Base-by-base conservation (phyloP, 352 stramenopile genomes). In the Globisporangium viniferum region DNA sequence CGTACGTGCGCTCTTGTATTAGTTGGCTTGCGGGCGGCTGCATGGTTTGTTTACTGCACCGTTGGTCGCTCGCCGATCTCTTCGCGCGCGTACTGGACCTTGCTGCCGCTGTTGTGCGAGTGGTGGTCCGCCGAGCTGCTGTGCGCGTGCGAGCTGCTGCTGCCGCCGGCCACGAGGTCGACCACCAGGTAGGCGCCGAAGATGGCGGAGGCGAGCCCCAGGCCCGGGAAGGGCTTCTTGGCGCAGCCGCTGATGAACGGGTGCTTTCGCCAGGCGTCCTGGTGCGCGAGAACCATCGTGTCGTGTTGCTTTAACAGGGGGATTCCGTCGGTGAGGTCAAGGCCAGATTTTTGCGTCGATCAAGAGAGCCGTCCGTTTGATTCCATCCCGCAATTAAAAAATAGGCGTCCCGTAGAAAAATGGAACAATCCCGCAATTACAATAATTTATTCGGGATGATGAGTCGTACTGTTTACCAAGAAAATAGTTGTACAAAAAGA, bases 221-320 rank as follows among this genome's bases (percentile, higher is more conserved):
- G 68, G 15, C 88, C 88, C 29, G 88, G 89, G 69, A 95, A 89
- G 22, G 88, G 88, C 80, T 95, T 95, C 84, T 93, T 95, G 70
- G 71, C 80, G 76, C 86, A 94, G 68, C 79, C 78, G 49, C 71
- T 64, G 74, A 95, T 89, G 81, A 95, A 95, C 33, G 88, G 88
- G 76, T 95, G 88, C 84, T 90, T 94, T 68, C 88, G 77, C 88
- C 88, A 95, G 62, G 88, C 88, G 84, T 95, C 88, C 78, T 95
- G 88, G 65, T 91, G 81, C 27, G 84, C 80, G 75, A 95, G 81
- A 81, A 95, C 88, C 88, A 95, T 95, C 49, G 31, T 78, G 22
- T 12, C 33, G 10, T 35, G 22, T 41, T 35, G 35, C 41, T 54
- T 51, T 31, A 44, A 36, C 31, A 33, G 31, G 27, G 60, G 35